Conservation (phyloP, 2,329 filamentous ascomycete genomes). For the Ascochyta koolunga region DNA sequence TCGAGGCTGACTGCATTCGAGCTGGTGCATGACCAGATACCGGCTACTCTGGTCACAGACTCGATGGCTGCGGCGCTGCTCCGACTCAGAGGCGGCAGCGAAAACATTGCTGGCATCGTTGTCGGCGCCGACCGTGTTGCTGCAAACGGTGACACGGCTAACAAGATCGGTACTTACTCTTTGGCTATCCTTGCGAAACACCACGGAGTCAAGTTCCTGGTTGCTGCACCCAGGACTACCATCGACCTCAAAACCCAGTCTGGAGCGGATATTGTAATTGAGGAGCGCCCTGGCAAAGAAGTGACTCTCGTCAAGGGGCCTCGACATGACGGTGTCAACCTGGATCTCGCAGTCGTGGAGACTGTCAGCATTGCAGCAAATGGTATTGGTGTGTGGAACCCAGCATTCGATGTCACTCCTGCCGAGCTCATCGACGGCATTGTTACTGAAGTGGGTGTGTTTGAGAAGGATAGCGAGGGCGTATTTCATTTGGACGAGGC, state of each 20-base stretch:
- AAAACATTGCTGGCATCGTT: constrained; percentile 82
- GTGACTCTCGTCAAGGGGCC: constrained; percentile 85
- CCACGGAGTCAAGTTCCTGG: constrained; percentile 91
- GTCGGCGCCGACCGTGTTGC: constrained; percentile 96
- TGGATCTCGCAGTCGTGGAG: constrained; percentile 68
- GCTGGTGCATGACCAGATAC: constrained; percentile 91
- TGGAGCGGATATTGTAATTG: constrained; percentile 84
- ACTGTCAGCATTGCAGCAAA: constrained; percentile 79
- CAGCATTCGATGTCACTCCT: constrained; percentile 94
- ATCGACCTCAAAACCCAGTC: constrained; percentile 83
- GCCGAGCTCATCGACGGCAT: constrained; percentile 88
- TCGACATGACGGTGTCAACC: constrained; percentile 65
- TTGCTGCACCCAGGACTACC: constrained; percentile 92
- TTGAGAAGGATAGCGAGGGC: constrained; percentile 76
- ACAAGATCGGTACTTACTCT: constrained; percentile 96
- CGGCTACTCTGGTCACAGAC: constrained; percentile 89
- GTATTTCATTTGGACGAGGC: constrained; percentile 65
- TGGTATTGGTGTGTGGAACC: constrained; percentile 91
- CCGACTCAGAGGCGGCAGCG: constrained; percentile 61
- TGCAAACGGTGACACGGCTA: constrained; percentile 95
- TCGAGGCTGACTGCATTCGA: constrained; percentile 94
- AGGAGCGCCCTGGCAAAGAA: constrained; percentile 82
- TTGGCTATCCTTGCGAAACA: constrained; percentile 87
- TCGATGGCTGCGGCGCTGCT: constrained; percentile 95
- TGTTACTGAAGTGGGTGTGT: constrained; percentile 88